These are phyloP conservation scores for Teratosphaeriaceae sp. DNA, from an alignment of 2,329 filamentous ascomycete genomes.

Conservation along the genomic window DNA sequence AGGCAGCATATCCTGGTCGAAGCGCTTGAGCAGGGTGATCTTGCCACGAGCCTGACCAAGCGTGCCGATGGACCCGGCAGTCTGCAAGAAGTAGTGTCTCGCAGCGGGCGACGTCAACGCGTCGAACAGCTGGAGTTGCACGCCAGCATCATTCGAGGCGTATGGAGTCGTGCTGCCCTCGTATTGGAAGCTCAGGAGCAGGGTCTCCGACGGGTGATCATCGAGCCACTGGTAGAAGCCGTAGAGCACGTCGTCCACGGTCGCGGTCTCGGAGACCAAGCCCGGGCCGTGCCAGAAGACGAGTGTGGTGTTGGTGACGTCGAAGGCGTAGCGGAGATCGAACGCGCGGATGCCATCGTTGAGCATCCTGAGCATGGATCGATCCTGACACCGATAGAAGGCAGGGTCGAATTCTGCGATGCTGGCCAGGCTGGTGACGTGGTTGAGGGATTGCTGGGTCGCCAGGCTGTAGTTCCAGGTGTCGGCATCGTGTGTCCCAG, in stretches of 20 bases:
- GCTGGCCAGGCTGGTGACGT: constrained; percentile 36
- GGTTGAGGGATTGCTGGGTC: constrained; percentile 35
- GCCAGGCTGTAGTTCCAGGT: constrained; percentile 46
- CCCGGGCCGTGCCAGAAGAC: constrained; percentile 46
- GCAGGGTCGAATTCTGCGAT: constrained; percentile 28
- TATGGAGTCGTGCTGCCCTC: constrained; percentile 33
- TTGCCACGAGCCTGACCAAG: constrained; percentile 33
- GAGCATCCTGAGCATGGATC: constrained; percentile 35
- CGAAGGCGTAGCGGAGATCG: constrained; percentile 45
- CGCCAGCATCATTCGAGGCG: constrained; percentile 29
- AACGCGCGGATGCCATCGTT: constrained; percentile 45
- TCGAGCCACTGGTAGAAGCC: constrained; percentile 46
- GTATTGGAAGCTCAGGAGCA: constrained; percentile 45
- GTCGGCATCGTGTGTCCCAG: constrained; percentile 45
- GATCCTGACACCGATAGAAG: constrained; percentile 39
- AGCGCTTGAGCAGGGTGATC: constrained; percentile 40
- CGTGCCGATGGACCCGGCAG: constrained; percentile 30
- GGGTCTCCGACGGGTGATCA: constrained; percentile 38
- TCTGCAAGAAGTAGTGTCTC: constrained; percentile 35
- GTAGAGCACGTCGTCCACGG: constrained; percentile 40
- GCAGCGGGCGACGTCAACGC: constrained; percentile 36
- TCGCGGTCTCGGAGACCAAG: constrained; percentile 39
- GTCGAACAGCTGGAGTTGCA: constrained; percentile 35
- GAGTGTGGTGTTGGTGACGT: constrained; percentile 39
- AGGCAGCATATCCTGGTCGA: constrained; percentile 37